Conservation (phyloP, 192 early-diverging fungal genomes). For the Backusella macrospora region DNA sequence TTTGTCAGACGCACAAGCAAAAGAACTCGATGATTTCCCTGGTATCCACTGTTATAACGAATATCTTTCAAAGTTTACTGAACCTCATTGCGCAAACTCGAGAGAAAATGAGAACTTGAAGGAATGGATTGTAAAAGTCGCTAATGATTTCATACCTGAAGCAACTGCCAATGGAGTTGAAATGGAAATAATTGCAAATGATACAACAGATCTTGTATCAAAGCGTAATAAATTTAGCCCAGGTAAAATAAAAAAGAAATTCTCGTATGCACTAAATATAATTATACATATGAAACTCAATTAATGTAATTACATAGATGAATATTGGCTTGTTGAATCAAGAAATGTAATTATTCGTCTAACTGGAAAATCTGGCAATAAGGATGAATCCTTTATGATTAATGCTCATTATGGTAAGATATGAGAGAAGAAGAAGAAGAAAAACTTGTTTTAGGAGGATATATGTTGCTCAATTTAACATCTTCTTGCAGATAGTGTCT, state of each 20-base stretch:
- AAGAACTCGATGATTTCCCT: slow-evolving; percentile 25
- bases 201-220: slow-evolving; percentile 14
- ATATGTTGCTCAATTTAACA: background rate
- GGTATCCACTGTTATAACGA: slow-evolving; percentile 40
- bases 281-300: background rate
- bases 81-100: slow-evolving; percentile 42
- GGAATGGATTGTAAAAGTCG: slow-evolving; percentile 24
- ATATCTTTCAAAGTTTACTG: slow-evolving; percentile 32
- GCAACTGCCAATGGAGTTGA: slow-evolving; percentile 19
- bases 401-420: slow-evolving; percentile 65
- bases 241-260: slow-evolving; percentile 2
- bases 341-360: slow-evolving; percentile 67
- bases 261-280: too few relatives aligned
- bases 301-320: slow-evolving; percentile 20
- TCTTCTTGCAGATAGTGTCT: slow-evolving; percentile 56
- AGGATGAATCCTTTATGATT: slow-evolving; percentile 57
- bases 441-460: background rate
- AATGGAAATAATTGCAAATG: slow-evolving; percentile 34
- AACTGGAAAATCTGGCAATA: slow-evolving; percentile 49
- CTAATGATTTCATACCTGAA: background rate
- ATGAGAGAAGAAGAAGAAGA: background rate
- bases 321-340: slow-evolving; percentile 42
- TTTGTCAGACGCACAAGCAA: slow-evolving; percentile 26
- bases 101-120: slow-evolving; percentile 28
- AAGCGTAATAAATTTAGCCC: slow-evolving; percentile 18